Percentiles rank a stretch among this genome's conserved stretches.
Conservation (phyloP, 805 yeast species). For the Huiozyma sinensis region DNA sequence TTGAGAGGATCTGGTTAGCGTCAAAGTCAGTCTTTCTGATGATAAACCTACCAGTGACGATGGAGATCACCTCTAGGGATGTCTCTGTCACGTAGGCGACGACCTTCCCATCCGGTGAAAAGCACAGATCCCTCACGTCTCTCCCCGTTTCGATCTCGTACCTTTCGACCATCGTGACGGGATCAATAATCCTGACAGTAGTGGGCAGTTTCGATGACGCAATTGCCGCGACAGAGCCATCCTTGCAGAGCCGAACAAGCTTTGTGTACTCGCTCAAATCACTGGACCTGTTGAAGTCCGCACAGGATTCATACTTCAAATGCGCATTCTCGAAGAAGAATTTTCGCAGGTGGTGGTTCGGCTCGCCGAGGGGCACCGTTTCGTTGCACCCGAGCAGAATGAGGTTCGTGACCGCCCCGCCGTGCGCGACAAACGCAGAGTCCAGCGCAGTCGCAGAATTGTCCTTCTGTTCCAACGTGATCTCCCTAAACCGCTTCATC, state of each 20-base stretch:
- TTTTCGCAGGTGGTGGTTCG: constrained; percentile 62
- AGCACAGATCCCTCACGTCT: constrained; percentile 53
- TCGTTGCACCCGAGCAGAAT: constrained; percentile 74
- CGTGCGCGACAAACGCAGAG: constrained; percentile 11
- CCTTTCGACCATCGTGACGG: constrained; percentile 41
- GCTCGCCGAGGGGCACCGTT: constrained; percentile 43
- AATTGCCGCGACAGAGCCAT: constrained; percentile 54
- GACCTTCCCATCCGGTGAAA: constrained; percentile 56
- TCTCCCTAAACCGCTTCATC: constrained; percentile 53
- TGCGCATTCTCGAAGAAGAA: constrained; percentile 52
- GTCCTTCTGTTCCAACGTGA: constrained; percentile 48
- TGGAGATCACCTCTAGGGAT: constrained; percentile 35
- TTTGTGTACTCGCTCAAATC: constrained; percentile 49
- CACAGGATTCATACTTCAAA: constrained; percentile 47
- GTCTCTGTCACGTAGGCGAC: constrained; percentile 53
- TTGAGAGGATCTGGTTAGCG: constrained; percentile 23
- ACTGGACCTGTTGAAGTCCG: constrained; percentile 41
- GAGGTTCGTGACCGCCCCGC: constrained; percentile 24
- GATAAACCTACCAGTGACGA: constrained; percentile 32
- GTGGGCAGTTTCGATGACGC: constrained; percentile 62
- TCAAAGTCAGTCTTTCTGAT: constrained; percentile 29
- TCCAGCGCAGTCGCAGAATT: constrained; percentile 87
- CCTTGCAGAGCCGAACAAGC: constrained; percentile 43
- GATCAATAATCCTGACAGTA: constrained; percentile 48
- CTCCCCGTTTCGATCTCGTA: constrained; percentile 44